These are phyloP conservation scores for Debaryomyces tyrocola DNA, from an alignment of 805 yeast genomes.

Conservation along the genomic window DNA sequence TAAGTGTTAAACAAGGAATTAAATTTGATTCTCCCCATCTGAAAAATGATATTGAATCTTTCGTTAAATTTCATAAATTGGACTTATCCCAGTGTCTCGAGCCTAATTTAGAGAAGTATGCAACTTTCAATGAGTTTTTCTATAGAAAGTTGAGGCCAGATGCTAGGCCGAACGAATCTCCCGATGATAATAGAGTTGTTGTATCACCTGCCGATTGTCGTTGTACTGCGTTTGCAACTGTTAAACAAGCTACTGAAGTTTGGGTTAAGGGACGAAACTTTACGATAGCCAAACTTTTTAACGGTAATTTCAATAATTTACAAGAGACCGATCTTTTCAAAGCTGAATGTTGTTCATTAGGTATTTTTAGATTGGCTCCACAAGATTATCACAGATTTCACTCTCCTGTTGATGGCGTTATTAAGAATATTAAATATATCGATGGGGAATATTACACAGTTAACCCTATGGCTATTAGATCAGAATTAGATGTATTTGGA, in stretches of 20 bases:
- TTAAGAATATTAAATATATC: slow-evolving; percentile 66
- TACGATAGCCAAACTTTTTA: slow-evolving; percentile 60
- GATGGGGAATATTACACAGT: slow-evolving; percentile 95
- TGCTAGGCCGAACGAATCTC: slow-evolving; percentile 69
- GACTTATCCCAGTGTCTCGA: slow-evolving; percentile 68
- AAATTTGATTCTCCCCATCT: slow-evolving; percentile 78
- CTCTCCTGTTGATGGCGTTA: slow-evolving; percentile 73
- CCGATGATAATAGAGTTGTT: slow-evolving; percentile 47
- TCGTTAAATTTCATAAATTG: slow-evolving; percentile 79
- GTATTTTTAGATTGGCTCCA: slow-evolving; percentile 88
- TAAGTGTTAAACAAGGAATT: slow-evolving; percentile 78
- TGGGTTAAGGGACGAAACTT: slow-evolving; percentile 92
- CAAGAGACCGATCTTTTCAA: slow-evolving; percentile 35
- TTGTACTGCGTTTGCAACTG: slow-evolving; percentile 63
- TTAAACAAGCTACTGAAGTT: slow-evolving; percentile 61
- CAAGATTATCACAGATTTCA: slow-evolving; percentile 97
- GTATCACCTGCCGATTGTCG: slow-evolving; percentile 89
- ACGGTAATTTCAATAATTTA: slow-evolving; percentile 44
- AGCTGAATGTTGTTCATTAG: slow-evolving; percentile 55
- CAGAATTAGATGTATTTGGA: slow-evolving; percentile 86
- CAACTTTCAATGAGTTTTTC: slow-evolving; percentile 86
- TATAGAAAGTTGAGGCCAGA: slow-evolving; percentile 73
- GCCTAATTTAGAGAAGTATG: slow-evolving; percentile 48
- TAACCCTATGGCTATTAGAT: slow-evolving; percentile 94
- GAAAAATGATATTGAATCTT: slow-evolving; percentile 65